Conservation (phyloP, 1,139 yeast species). For the Taiozyma onychis region DNA sequence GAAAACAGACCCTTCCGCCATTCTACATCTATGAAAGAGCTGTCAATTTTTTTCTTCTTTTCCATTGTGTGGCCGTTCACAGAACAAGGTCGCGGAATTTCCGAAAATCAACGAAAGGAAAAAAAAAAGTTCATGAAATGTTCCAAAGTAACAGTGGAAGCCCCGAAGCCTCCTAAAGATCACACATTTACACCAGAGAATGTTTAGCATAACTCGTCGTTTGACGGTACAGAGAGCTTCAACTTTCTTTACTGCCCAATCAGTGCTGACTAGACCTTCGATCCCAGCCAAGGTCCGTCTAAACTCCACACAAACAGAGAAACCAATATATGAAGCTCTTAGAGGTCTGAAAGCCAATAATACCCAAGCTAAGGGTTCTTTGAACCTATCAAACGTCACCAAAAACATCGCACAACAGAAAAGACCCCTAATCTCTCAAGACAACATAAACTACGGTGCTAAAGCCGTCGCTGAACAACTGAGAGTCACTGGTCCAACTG, state of each 20-base stretch:
- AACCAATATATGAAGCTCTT: neutral
- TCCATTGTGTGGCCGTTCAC: neutral
- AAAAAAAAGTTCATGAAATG: neutral
- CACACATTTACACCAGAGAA: neutral
- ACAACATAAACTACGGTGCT: conserved; percentile 3
- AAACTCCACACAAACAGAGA: neutral
- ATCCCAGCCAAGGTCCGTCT: neutral
- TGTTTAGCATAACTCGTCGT: neutral
- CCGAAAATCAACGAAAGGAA: neutral
- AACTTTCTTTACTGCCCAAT: neutral
- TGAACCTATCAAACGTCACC: neutral
- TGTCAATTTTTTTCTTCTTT: neutral
- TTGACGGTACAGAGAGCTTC: neutral
- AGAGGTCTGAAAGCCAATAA: neutral
- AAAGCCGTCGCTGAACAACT: conserved; percentile 16
- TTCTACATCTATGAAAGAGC: neutral
- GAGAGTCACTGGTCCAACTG: conserved; percentile 34
- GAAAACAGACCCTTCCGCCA: neutral
- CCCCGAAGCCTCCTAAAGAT: neutral
- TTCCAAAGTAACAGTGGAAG: neutral
- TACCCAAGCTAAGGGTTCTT: neutral
- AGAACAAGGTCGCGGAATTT: neutral
- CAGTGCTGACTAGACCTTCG: neutral
- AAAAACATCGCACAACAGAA: neutral
- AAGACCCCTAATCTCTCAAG: neutral